A percentile compares a stretch with the other conserved stretches of the same genome.
Conservation (phyloP, 495 filamentous ascomycete species). For the Trichoderma virens region DNA sequence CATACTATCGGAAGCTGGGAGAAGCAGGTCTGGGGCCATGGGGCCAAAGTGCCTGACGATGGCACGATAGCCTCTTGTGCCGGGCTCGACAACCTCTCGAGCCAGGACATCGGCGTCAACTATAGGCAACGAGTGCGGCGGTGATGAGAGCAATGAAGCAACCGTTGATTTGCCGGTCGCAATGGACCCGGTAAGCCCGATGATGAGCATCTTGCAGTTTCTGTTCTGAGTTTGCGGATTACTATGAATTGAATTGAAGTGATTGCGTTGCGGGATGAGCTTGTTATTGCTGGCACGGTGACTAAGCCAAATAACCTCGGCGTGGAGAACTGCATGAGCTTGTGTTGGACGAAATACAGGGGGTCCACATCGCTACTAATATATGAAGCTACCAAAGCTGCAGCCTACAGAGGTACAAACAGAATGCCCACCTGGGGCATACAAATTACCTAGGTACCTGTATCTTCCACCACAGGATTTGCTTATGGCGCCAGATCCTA, state of each 20-base stretch:
- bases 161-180: slow-evolving; percentile 98
- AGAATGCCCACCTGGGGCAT: too few species aligned
- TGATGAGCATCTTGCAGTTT: slow-evolving; percentile 98
- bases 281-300: neutral
- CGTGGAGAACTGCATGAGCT: neutral
- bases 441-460: too few species aligned
- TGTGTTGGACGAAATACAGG: neutral
- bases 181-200: slow-evolving; percentile 95
- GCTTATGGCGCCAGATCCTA: too few species aligned
- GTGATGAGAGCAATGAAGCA: slow-evolving; percentile 65
- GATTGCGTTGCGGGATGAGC: neutral
- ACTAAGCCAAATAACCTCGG: neutral
- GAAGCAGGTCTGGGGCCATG: slow-evolving; percentile 75
- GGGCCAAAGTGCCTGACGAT: slow-evolving; percentile 74
- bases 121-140: slow-evolving; percentile 81
- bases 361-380: neutral
- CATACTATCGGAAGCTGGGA: slow-evolving; percentile 38
- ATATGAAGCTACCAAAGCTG: too few species aligned
- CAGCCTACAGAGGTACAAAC: too few species aligned
- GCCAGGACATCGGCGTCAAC: slow-evolving; percentile 93
- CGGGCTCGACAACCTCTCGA: slow-evolving; percentile 84
- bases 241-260: too few species aligned
- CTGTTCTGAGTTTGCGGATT: slow-evolving; percentile 17
- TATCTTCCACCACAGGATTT: too few species aligned
- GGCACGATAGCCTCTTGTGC: slow-evolving; percentile 68